These are phyloP conservation scores for Phytophthora pluvialis DNA, from an alignment of 352 stramenopile species.

Conservation along the genomic window DNA sequence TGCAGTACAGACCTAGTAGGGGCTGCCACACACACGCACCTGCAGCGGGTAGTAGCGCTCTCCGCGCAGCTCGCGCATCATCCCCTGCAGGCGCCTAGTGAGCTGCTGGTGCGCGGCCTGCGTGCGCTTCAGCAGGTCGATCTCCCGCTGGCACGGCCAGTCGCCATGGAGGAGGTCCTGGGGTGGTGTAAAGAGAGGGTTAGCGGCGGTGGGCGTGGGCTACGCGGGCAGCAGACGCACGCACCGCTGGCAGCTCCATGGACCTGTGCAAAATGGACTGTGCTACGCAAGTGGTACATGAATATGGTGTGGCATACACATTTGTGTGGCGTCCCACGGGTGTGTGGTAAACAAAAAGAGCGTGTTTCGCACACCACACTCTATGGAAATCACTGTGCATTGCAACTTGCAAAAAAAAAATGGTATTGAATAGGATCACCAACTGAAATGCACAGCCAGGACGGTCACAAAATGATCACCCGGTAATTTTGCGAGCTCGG, in stretches of 20 bases:
- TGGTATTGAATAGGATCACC: too few species aligned
- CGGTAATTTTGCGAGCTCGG: too few species aligned
- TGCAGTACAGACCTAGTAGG: too few species aligned
- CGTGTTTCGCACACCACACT: neutral
- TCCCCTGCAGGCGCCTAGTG: constrained; percentile 48
- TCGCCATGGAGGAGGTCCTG: constrained; percentile 61
- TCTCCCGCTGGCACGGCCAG: constrained; percentile 62
- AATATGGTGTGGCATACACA: neutral
- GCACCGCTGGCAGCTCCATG: constrained; percentile 36
- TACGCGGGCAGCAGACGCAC: neutral
- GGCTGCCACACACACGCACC: constrained; percentile 10
- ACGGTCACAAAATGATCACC: too few species aligned
- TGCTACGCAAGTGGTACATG: neutral
- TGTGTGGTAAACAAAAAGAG: too few species aligned
- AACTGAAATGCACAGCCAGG: too few species aligned
- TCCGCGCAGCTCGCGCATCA: constrained; percentile 65
- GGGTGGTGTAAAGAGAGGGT: neutral
- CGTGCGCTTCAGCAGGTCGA: constrained; percentile 60
- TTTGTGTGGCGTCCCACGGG: neutral
- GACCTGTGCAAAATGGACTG: neutral
- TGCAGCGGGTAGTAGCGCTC: constrained; percentile 66
- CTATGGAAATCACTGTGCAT: neutral
- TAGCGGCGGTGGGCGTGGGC: neutral
- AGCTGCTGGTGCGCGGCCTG: constrained; percentile 49
- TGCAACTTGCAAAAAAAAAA: too few species aligned